A percentile compares a stretch with the other conserved stretches of the same genome.
Conservation (phyloP, 768 basidiomycete genomes). For the Amanita thiersii region DNA sequence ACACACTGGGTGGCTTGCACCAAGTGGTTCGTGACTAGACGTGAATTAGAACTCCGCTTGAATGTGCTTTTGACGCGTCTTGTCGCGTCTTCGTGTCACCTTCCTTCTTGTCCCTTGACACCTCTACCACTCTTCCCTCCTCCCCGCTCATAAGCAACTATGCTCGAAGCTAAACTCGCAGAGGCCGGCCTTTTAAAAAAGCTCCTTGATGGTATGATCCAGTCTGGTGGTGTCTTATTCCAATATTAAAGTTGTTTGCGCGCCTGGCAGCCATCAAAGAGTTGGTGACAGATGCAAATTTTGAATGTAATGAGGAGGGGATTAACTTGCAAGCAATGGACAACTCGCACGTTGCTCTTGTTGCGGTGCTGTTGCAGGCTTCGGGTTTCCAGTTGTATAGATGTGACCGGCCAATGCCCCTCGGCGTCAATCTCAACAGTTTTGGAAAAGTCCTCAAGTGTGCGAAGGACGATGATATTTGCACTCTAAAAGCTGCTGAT, state of each 20-base stretch:
- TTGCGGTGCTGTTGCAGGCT: conserved; percentile 74
- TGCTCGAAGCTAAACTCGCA: conserved; percentile 88
- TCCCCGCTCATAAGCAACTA: conserved; percentile 23
- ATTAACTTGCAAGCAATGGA: conserved; percentile 98
- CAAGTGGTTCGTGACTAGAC: conserved; percentile 13
- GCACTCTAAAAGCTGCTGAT: conserved; percentile 86
- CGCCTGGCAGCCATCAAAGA: conserved; percentile 83
- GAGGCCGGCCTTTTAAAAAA: conserved; percentile 89
- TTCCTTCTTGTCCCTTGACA: conserved; percentile 12
- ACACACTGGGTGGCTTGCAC: conserved; percentile 3
- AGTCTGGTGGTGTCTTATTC: neutral
- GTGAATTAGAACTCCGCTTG: conserved; percentile 22
- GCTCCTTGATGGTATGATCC: conserved; percentile 74
- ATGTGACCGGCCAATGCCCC: conserved; percentile 91
- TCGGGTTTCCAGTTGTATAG: conserved; percentile 82
- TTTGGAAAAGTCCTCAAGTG: conserved; percentile 96
- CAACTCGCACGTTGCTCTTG: conserved; percentile 98
- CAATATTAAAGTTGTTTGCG: conserved; percentile 1
- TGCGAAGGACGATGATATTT: conserved; percentile 91
- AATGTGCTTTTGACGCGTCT: conserved; percentile 16
- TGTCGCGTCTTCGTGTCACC: conserved; percentile 19
- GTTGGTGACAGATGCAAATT: conserved; percentile 95
- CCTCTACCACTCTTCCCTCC: conserved; percentile 13
- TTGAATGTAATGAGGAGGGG: conserved; percentile 94
- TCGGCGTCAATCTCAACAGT: conserved; percentile 80